Conservation (phyloP, 768 basidiomycete genomes). For the Lentinula lateritia region DNA sequence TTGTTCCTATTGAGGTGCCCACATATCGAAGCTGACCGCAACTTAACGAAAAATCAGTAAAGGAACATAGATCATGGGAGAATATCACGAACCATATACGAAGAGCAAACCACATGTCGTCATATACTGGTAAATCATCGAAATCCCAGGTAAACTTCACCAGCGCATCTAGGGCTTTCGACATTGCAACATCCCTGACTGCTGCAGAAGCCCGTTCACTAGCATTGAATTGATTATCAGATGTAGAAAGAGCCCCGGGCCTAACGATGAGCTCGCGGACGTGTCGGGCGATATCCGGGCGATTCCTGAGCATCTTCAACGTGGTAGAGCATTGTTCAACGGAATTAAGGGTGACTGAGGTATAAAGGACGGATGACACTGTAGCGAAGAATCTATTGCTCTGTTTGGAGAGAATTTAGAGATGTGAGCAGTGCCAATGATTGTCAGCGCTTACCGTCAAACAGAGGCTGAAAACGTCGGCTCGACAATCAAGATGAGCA, state of each 20-base stretch:
- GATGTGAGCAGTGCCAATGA: not conserved
- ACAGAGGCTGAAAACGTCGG: slow-evolving; percentile 54
- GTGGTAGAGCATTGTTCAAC: slow-evolving; percentile 58
- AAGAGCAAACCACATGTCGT: slow-evolving; percentile 77
- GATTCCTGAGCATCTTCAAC: slow-evolving; percentile 53
- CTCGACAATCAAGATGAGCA: slow-evolving; percentile 40
- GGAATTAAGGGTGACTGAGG: slow-evolving; percentile 47
- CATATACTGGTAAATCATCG: slow-evolving; percentile 58
- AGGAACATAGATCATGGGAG: not conserved
- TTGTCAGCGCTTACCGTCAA: slow-evolving; percentile 42
- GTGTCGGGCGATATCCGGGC: slow-evolving; percentile 60
- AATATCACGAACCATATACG: slow-evolving; percentile 48
- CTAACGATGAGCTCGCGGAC: slow-evolving; percentile 53
- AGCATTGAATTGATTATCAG: slow-evolving; percentile 12
- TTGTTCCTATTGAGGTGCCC: slow-evolving; percentile 55
- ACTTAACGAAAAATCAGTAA: slow-evolving; percentile 26
- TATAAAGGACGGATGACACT: slow-evolving; percentile 56
- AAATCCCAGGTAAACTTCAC: slow-evolving; percentile 67
- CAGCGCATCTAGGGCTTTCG: slow-evolving; percentile 55
- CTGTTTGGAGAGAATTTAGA: slow-evolving; percentile 25
- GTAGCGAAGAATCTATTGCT: slow-evolving; percentile 47
- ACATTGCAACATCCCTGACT: slow-evolving; percentile 42
- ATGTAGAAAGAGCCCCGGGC: slow-evolving; percentile 22
- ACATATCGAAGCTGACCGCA: slow-evolving; percentile 63
- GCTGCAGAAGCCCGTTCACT: slow-evolving; percentile 43